These are phyloP conservation scores for Tolypocladium amazonense DNA, from an alignment of 2,329 filamentous ascomycete species.

Conservation along the genomic window DNA sequence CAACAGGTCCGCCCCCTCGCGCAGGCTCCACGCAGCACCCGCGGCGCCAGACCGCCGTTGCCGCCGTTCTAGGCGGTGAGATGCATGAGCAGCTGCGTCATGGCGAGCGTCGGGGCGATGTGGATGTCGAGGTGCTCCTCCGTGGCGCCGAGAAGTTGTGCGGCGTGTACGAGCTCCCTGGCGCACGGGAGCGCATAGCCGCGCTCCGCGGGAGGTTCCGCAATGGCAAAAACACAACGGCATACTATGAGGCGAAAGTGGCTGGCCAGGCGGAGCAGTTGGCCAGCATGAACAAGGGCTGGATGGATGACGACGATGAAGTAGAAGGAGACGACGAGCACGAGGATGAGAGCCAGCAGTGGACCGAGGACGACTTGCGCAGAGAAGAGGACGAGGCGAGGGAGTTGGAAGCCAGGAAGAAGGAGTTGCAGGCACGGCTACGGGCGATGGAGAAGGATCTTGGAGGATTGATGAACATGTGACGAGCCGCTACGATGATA, in stretches of 20 bases:
- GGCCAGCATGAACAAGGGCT: conserved; percentile 59
- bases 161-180: conserved; percentile 73
- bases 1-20: conserved; percentile 34
- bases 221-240: conserved; percentile 61
- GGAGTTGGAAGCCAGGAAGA: conserved; percentile 45
- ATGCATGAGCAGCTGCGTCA: conserved; percentile 69
- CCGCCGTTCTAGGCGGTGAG: conserved; percentile 77
- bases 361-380: conserved; percentile 59
- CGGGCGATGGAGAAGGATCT: conserved; percentile 45
- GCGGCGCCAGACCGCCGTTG: conserved; percentile 71
- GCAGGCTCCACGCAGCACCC: conserved; percentile 37
- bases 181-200: conserved; percentile 66
- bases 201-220: conserved; percentile 60
- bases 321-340: conserved; percentile 40
- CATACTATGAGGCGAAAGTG: conserved; percentile 72
- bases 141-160: conserved; percentile 84
- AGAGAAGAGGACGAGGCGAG: conserved; percentile 57
- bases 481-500: conserved; percentile 14
- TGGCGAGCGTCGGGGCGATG: conserved; percentile 48
- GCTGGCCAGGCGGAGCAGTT: conserved; percentile 65
- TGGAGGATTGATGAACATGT: conserved; percentile 43
- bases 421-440: conserved; percentile 41
- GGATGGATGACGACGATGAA: conserved; percentile 43
- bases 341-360: conserved; percentile 34
- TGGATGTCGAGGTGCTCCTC: conserved; percentile 79